Evolutionary conservation across 192 early-diverging fungal genomes (phyloP), one percentile per base, ranked within the genome.

Genomic region (Globomyces pollinis-pini): DNA sequence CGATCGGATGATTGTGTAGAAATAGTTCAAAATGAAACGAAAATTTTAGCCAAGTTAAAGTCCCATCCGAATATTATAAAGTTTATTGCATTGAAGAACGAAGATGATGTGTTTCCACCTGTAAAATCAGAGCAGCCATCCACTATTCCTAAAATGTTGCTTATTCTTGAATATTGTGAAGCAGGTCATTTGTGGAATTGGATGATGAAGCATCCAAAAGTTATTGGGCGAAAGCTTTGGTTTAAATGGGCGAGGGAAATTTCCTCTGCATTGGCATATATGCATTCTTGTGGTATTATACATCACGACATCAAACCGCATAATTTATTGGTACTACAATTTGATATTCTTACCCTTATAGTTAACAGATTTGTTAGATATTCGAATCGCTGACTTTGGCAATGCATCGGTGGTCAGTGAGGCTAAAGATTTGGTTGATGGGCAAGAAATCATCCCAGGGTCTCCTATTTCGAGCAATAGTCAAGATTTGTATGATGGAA

Each of bases 301-400:
- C 79, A 81, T 43, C 79, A 81, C 47, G 79, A 81, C 50, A 69
- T 81, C 16, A 81, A 81, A 63, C 79, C 79, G 3, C 79, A 81
- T 45, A 81, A 81, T 63, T 72, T 76, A 59, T 47, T 81, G 64
- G 76, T 76, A 66, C 39, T 66, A 31, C 7, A 9, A 15, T 44
- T 20, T 38, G 62, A 15, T n/a, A n/a, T n/a, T n/a, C n/a, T n/a
- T n/a, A n/a, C n/a, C n/a, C 15, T 45, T 18, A 12, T 43, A 79
- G 77, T 58, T 80, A 4, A 63, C 69, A 34, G 72, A 76, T 1
- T 43, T 50, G 9, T 58, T 70, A 36, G 72, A 78, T 44, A 54
- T 75, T 11, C 60, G 63, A 47, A 54, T 81, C 15, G 70, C 65
- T 24, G 79, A 81, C 45, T 81, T 81, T 62, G 79, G 79, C 3